Conservation (phyloP, 2,329 filamentous ascomycete species). For the Lachnellula subtilissima region DNA sequence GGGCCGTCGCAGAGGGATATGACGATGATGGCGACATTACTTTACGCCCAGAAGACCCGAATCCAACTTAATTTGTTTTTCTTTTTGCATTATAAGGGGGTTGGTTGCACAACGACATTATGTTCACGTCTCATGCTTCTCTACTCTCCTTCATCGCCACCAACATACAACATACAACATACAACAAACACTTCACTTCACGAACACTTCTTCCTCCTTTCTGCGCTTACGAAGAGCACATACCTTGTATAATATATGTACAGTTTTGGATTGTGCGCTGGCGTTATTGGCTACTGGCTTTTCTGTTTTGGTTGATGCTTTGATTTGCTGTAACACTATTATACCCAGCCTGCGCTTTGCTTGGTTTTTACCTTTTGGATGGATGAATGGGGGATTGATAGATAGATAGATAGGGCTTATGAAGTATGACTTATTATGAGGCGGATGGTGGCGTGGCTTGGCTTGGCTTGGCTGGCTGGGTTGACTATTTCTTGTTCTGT, state of each 20-base stretch:
- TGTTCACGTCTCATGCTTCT: background rate
- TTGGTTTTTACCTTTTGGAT: background rate
- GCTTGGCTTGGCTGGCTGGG: background rate
- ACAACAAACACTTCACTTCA: background rate
- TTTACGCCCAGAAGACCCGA: slow-evolving; percentile 4
- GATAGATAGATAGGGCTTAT: background rate
- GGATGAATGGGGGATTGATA: background rate
- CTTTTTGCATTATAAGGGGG: background rate
- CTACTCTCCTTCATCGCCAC: background rate
- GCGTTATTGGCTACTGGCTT: background rate
- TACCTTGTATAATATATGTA: background rate
- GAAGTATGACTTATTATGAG: background rate
- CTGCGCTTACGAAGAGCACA: background rate
- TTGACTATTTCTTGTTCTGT: background rate
- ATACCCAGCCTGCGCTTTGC: background rate
- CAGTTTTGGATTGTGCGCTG: background rate
- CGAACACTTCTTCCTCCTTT: background rate
- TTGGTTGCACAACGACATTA: background rate
- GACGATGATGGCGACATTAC: slow-evolving; percentile 18
- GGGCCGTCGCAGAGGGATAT: slow-evolving; percentile 12
- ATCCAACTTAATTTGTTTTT: background rate
- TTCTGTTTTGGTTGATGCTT: background rate
- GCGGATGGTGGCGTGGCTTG: background rate
- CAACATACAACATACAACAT: background rate
- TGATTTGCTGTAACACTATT: background rate